Base-by-base conservation (phyloP, 2,329 filamentous ascomycete genomes). In the Trichoderma sp. region DNA sequence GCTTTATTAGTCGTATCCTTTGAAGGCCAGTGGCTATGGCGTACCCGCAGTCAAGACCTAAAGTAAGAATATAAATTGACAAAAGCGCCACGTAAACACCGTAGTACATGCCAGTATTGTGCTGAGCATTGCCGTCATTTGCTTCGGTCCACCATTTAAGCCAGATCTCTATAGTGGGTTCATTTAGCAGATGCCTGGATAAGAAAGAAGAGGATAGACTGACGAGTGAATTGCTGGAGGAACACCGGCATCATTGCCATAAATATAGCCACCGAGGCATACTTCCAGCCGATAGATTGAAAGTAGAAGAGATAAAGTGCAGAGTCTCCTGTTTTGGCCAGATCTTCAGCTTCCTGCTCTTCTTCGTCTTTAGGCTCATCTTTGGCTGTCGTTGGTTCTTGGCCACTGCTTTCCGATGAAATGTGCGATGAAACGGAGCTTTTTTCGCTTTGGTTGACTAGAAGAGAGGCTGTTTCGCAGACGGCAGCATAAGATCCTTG, bases 91-190 rank as follows among this genome's bases (percentile, higher is more conserved):
- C 10, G 25, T 58, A 58, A 25, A 19, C 13, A 19, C 34, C 32
- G 34, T 42, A 58, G 32, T 58, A 58, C 32, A 58, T 58, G 32
- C 54, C n/a, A 22, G 6, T 42, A 37, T 58, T 58, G 22, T 22
- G 10, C 52, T 58, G 54, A 58, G 50, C 15, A 13, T 8, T 53
- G 5, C 50, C 27, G 15, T 53, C 71, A 35, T 69, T 69, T 10
- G 67, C 64, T 35, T 72, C 73, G 2, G 76, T 74, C 70, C 75
- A 78, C 68, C 73, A 78, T 58, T 77, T 78, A 19, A 78, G 68
- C 76, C 75, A 77, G 35, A 77, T 67, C 25, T 48, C 45, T 63
- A 12, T 17, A 25, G 8, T 9, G 35, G 15, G 2, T 53, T 35
- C 17, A n/a, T n/a, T 54, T 52, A 64, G 32, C 27, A 64, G 12